Base-by-base conservation (phyloP, 1,139 yeast species). In the Candida glucosophila region DNA sequence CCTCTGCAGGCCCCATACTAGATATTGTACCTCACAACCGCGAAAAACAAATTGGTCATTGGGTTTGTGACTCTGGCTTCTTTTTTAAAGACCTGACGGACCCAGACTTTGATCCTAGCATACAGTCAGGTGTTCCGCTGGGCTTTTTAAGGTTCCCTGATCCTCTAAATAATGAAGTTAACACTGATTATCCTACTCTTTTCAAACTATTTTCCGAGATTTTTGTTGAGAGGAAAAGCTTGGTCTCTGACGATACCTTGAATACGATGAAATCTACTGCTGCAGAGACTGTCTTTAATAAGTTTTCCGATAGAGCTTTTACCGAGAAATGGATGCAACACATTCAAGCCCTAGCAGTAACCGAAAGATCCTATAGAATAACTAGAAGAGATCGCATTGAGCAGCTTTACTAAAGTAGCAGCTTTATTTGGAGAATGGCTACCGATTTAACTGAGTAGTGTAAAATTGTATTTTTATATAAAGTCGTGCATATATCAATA, bases 1-100 rank as follows among this genome's bases (percentile, higher is more conserved):
- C 94, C 4, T 80, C 94, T 26, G 61, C 95, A 0, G 99, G 99
- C 1, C 99, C 99, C 8, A 62, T 72, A 28, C 58, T 78, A 33
- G 99, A 92, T 50, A 90, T 92, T 34, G 90, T 83, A 6, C 46
- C 50, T 5, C 36, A 36, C 2, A 33, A 37, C 10, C 41, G 46
- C 14, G 40, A 40, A 5, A 36, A 24, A 25, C 25, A 21, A 4
- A 38, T 28, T 19, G 44, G 31, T 10, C 32, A 43, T 3, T 60
- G 66, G 65, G 26, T 40, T 22, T 62, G 64, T 16, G 59, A 65
- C 25, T 68, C 81, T 0, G 95, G 95, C 0, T 77, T 78, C 37
- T 79, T 83, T 50, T 88, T 86, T 59, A 75, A 68, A 34, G 48
- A 58, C 29, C 39, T 39, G 14, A 65, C 70, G 28, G 68, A 65